Conservation (phyloP, 2,329 filamentous ascomycete genomes). For the Aschersonia sp. region DNA sequence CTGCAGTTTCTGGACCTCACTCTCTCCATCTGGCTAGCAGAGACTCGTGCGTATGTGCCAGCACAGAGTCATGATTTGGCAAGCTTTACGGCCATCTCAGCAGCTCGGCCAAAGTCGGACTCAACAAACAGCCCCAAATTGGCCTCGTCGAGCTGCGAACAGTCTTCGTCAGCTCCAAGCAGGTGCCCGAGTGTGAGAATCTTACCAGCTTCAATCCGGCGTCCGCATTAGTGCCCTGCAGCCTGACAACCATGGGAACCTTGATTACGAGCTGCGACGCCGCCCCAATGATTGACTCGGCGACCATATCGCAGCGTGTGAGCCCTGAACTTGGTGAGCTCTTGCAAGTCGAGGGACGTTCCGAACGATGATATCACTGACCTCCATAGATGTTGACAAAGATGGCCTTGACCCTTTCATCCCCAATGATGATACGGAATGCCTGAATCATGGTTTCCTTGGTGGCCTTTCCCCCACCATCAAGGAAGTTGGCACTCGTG, state of each 20-base stretch:
- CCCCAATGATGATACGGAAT: slow-evolving; percentile 59
- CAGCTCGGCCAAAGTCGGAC: slow-evolving; percentile 21
- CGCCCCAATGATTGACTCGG: slow-evolving; percentile 30
- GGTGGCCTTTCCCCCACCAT: slow-evolving; percentile 82
- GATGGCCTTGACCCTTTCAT: slow-evolving; percentile 55
- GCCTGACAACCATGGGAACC: slow-evolving; percentile 28
- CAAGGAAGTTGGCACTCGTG: slow-evolving; percentile 67
- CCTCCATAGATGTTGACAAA: slow-evolving; percentile 42
- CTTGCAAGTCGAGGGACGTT: neutral
- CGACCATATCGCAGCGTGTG: slow-evolving; percentile 35
- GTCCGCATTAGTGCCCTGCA: slow-evolving; percentile 32
- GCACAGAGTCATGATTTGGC: slow-evolving; percentile 4
- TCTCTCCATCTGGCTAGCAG: too few species aligned
- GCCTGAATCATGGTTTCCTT: slow-evolving; percentile 64
- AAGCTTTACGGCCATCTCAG: slow-evolving; percentile 18
- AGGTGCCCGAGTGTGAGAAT: slow-evolving; percentile 1
- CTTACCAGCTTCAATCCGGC: slow-evolving; percentile 24
- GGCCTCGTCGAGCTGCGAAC: slow-evolving; percentile 19
- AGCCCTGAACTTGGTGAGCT: slow-evolving; percentile 20
- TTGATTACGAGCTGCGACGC: slow-evolving; percentile 20
- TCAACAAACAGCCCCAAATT: slow-evolving; percentile 21
- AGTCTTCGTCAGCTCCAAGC: neutral
- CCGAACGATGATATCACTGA: slow-evolving; percentile 5
- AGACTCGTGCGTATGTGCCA: too few species aligned
- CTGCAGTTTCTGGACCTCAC: too few species aligned